Conservation (phyloP, 1,284 basidiomycete genomes). For the Boletellus dicymbophilus region DNA sequence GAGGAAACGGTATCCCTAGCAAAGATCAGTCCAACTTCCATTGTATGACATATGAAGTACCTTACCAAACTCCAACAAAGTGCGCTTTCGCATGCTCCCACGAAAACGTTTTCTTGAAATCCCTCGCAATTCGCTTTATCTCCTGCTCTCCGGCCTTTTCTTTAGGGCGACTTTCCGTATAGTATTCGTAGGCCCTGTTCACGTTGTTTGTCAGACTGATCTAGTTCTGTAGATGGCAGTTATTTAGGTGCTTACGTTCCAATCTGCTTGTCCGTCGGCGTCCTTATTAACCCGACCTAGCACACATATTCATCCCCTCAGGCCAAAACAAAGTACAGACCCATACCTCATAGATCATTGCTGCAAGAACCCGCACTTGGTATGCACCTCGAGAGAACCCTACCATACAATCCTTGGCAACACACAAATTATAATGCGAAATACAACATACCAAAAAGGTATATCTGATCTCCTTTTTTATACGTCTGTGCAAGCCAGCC, state of each 20-base stretch:
- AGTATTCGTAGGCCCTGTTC: constrained; percentile 41
- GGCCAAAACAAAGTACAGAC: background rate
- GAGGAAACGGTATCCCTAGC: constrained; percentile 47
- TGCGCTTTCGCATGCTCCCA: constrained; percentile 32
- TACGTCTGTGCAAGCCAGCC: constrained; percentile 43
- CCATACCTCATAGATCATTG: constrained; percentile 28
- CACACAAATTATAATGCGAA: background rate
- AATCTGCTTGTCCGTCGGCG: constrained; percentile 26
- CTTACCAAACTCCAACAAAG: constrained; percentile 43
- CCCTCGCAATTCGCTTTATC: constrained; percentile 15
- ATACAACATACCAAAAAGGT: constrained; percentile 36
- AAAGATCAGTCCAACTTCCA: background rate
- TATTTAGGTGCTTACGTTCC: constrained; percentile 17
- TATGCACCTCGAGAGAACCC: constrained; percentile 46
- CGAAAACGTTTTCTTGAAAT: constrained; percentile 42
- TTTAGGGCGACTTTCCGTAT: constrained; percentile 16
- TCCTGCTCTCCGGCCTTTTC: no score
- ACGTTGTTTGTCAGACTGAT: background rate
- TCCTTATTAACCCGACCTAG: constrained; percentile 27
- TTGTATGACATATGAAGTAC: background rate
- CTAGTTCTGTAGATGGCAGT: no score
- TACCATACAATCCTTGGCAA: constrained; percentile 8
- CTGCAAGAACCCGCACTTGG: no score
- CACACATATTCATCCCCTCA: background rate
- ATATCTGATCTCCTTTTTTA: constrained; percentile 13